Conservation (phyloP, 345 rosid genomes). For the Hypericum perforatum region DNA sequence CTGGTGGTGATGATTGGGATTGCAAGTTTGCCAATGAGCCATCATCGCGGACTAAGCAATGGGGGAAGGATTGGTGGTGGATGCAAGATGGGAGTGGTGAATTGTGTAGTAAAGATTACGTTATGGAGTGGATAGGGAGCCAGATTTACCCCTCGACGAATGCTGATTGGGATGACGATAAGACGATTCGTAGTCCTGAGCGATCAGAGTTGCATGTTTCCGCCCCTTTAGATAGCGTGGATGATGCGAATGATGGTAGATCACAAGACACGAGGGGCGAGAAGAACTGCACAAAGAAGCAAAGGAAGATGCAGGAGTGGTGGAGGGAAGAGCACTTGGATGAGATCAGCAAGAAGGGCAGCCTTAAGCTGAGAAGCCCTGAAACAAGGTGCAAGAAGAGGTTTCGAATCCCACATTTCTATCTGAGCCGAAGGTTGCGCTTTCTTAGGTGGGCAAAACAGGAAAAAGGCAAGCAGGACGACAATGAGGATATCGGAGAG, state of each 20-base stretch:
- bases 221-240: conserved; percentile 33
- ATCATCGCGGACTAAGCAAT: conserved; percentile 37
- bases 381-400: conserved; percentile 57
- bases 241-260: conserved; percentile 31
- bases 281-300: conserved; percentile 38
- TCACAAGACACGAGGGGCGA: conserved; percentile 25
- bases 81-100: conserved; percentile 92
- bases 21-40: conserved; percentile 42
- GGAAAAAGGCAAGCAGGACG: conserved; percentile 27
- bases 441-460: conserved; percentile 34
- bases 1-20: conserved; percentile 49
- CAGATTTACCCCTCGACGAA: conserved; percentile 59
- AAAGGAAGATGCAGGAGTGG: conserved; percentile 91
- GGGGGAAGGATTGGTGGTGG: conserved; percentile 99
- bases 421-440: conserved; percentile 32
- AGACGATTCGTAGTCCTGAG: conserved; percentile 35
- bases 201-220: conserved; percentile 29
- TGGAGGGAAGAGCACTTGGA: conserved; percentile 91
- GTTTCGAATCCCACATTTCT: conserved; percentile 45
- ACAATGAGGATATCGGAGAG: conserved; percentile 53
- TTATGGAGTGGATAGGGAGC: conserved; percentile 97
- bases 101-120: conserved; percentile 85
- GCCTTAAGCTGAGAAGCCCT: conserved; percentile 25
- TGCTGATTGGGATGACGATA: conserved; percentile 82
- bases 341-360: conserved; percentile 40